A percentile compares a stretch with the other conserved stretches of the same genome.
These are phyloP conservation scores for Fusarium annulatum DNA, from an alignment of 2,329 filamentous ascomycete genomes.

Conservation along the genomic window DNA sequence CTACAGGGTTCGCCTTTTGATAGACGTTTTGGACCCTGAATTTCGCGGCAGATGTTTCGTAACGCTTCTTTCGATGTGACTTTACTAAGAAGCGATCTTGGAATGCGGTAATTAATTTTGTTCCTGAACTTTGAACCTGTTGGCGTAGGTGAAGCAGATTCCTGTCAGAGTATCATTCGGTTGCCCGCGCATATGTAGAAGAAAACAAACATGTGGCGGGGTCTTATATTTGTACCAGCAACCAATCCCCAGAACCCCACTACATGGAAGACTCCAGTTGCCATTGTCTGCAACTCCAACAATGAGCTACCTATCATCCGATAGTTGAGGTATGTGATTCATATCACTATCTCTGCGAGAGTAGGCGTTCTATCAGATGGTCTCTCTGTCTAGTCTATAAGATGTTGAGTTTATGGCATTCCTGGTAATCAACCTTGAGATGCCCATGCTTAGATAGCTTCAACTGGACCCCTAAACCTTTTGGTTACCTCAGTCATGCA, in stretches of 20 bases:
- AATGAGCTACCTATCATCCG: neutral
- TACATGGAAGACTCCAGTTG: neutral
- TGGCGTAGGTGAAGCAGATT: neutral
- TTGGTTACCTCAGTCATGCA: neutral
- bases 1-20: conserved; percentile 10
- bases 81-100: neutral
- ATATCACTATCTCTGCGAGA: neutral
- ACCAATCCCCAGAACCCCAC: conserved; percentile 35
- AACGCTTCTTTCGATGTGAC: neutral
- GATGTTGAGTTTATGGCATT: neutral
- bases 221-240: conserved; percentile 33
- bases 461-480: neutral
- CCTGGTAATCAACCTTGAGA: neutral
- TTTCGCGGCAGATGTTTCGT: neutral
- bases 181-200: conserved; percentile 5
- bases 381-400: neutral
- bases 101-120: neutral
- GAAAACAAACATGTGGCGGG: conserved; percentile 43
- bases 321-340: neutral
- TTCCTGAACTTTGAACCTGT: neutral
- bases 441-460: neutral
- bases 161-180: neutral
- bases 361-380: neutral
- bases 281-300: conserved; percentile 4
- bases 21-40: conserved; percentile 15